Evolutionary conservation across 208 protist species (phyloP).

Genomic region (Leishmania gerbilli): DNA sequence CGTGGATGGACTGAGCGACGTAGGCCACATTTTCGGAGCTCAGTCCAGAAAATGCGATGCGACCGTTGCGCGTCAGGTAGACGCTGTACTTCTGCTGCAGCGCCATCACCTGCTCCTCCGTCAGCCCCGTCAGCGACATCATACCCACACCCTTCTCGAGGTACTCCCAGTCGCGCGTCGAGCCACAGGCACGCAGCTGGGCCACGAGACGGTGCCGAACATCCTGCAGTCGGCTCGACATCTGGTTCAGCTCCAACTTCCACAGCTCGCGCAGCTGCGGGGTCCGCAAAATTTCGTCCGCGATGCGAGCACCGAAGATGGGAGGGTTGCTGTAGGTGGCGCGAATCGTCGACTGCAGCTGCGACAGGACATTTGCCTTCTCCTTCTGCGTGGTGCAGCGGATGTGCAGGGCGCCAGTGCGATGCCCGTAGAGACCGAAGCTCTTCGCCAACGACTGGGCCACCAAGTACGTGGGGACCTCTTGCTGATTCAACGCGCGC

Average conservation of each 20-base stretch:
- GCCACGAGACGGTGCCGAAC: conserved; percentile 70
- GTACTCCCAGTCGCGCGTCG: conserved; percentile 87
- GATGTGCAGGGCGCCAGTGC: conserved; percentile 91
- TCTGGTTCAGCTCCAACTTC: conserved; percentile 86
- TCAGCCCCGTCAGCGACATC: conserved; percentile 96
- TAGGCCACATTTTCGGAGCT: conserved; percentile 73
- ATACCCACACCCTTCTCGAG: conserved; percentile 96
- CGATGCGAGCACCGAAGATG: conserved; percentile 94
- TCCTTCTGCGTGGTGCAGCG: conserved; percentile 55
- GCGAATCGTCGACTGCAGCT: conserved; percentile 93
- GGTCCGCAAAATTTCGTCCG: conserved; percentile 86
- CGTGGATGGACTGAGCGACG: conserved; percentile 68
- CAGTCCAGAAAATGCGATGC: conserved; percentile 77
- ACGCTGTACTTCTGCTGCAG: conserved; percentile 66
- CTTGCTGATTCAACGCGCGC: conserved; percentile 45
- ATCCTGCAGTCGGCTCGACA: conserved; percentile 75
- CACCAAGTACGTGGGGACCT: conserved; percentile 82
- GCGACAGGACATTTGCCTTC: conserved; percentile 80
- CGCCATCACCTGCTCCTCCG: conserved; percentile 54
- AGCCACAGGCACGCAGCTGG: conserved; percentile 63
- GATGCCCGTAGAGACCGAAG: conserved; percentile 97
- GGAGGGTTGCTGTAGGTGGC: conserved; percentile 97
- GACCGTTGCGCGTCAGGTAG: conserved; percentile 77
- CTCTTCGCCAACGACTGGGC: conserved; percentile 97
- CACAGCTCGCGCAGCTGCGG: conserved; percentile 71